Base-by-base conservation (phyloP, 2,329 filamentous ascomycete genomes). In the Rugonectria rugulosa region DNA sequence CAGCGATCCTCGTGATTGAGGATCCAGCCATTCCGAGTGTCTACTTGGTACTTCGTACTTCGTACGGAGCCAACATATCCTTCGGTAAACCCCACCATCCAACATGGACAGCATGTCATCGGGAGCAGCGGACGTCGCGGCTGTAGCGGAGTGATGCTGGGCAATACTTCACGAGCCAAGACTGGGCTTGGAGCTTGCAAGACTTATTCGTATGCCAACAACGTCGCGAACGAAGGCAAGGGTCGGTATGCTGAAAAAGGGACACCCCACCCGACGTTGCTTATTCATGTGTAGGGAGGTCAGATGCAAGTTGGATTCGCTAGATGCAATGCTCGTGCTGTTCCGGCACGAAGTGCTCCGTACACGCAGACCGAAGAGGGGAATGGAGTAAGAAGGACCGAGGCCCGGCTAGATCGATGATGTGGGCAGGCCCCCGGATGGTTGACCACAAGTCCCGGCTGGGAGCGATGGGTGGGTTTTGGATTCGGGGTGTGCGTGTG, bases 1-100 rank as follows among this genome's bases (percentile, higher is more conserved):
- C 56, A 55, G 45, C 40, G 42, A 45, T 59, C 9, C 55, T 66
- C 52, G 50, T 37, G 53, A 57, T 48, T 31, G 56, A 58, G 46
- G 55, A 50, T 46, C 53, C 34, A 34, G 53, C 42, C 40, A 41
- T 42, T 41, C n/a, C n/a, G n/a, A n/a, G n/a, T n/a, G n/a, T n/a
- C n/a, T n/a, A n/a, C n/a, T n/a, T n/a, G n/a, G n/a, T n/a, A n/a
- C n/a, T n/a, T n/a, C n/a, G n/a, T n/a, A n/a, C n/a, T n/a, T n/a
- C n/a, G n/a, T 42, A 34, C 21, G 40, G 53, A 56, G 53, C 48
- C 53, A 45, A 56, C 50, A 36, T 29, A 50, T 27, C 54, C 38
- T 49, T 48, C 45, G 43, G 34, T 19, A 53, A 53, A 48, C 54
- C 41, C 54, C 54, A 57, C 54, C 38, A 38, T 40, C 43, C 49